These are phyloP conservation scores for Candida maesae DNA, from an alignment of 805 yeast genomes.

Conservation along the genomic window DNA sequence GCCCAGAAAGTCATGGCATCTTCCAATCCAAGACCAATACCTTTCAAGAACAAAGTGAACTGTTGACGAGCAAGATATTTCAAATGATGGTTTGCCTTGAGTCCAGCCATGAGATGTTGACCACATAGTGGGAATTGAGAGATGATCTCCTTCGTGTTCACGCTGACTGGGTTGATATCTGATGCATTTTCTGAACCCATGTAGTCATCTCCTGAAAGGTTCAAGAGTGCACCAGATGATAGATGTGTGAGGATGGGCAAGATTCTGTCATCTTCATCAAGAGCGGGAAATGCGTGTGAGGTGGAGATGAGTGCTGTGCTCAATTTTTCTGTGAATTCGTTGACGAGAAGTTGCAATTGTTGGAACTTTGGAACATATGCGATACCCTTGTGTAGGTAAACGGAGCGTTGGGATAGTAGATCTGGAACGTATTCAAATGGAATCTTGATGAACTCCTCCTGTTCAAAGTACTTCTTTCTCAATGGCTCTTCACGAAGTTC, in stretches of 20 bases:
- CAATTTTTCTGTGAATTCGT: slow-evolving; percentile 55
- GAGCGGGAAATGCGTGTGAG: slow-evolving; percentile 71
- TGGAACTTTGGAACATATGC: slow-evolving; percentile 84
- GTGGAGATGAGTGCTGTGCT: slow-evolving; percentile 55
- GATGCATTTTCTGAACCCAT: slow-evolving; percentile 23
- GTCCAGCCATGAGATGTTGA: slow-evolving; percentile 57
- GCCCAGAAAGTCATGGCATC: slow-evolving; percentile 89
- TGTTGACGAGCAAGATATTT: slow-evolving; percentile 84
- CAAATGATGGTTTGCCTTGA: slow-evolving; percentile 64
- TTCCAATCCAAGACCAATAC: slow-evolving; percentile 81
- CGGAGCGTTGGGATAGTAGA: slow-evolving; percentile 68
- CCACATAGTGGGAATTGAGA: slow-evolving; percentile 84
- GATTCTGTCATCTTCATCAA: slow-evolving; percentile 89
- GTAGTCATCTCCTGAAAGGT: slow-evolving; percentile 17
- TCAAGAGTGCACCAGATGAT: slow-evolving; percentile 63
- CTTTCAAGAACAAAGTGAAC: slow-evolving; percentile 78
- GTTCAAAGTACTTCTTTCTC: slow-evolving; percentile 44
- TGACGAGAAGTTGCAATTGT: slow-evolving; percentile 66
- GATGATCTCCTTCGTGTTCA: slow-evolving; percentile 49
- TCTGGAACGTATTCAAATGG: slow-evolving; percentile 86
- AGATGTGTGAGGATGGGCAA: slow-evolving; percentile 80
- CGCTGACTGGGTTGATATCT: slow-evolving; percentile 58
- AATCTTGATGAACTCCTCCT: slow-evolving; percentile 72
- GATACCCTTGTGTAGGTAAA: slow-evolving; percentile 60
- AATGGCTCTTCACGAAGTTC: slow-evolving; percentile 41